Base-by-base conservation (phyloP, 345 rosid genomes). In the Zanthoxylum bungeanum region DNA sequence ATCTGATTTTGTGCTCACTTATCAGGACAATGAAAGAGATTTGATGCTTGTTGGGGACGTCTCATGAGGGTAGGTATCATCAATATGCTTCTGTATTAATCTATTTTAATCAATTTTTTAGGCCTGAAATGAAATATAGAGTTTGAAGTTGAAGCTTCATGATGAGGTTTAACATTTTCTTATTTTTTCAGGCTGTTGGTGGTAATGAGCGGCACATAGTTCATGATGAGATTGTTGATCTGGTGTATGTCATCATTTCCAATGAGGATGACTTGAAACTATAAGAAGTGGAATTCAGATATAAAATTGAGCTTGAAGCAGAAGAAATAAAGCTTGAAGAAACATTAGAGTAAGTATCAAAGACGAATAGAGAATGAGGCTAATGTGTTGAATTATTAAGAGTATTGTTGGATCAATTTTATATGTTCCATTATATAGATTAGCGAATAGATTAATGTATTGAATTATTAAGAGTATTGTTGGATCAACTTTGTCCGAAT, bases 21-120 rank as follows among this genome's bases (percentile, higher is more conserved):
- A 89, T n/a, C 90, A 94, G 82, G 98, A 94, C 75, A 92, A 84
- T 76, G 98, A 94, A 1, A 98, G 98, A 61, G 98, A 94, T 80
- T 91, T 97, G 97, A 92, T 94, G 97, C 98, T 94, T 52, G 93
- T 89, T 66, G 98, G 98, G 33, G 98, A 94, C 80, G 95, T 92
- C 56, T 98, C 98, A 21, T 94, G 98, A 98, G 85, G 87, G 98
- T 92, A 86, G 46, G 81, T 78, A 65, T 66, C 42, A 34, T 74
- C 33, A 55, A 59, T n/a, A 1, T 40, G 53, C 64, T 69, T 40
- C 12, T 57, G 17, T 40, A 57, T 56, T 27, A 56, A 37, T 28
- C 10, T 27, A n/a, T n/a, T 16, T 37, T 37, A 4, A 40, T 58
- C 64, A 21, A 1, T 7, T 70, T 21, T 31, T 57, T 44, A 8